phyloP scores from a whole-genome alignment of 139 green algal species.

The Chara braunii region DNA sequence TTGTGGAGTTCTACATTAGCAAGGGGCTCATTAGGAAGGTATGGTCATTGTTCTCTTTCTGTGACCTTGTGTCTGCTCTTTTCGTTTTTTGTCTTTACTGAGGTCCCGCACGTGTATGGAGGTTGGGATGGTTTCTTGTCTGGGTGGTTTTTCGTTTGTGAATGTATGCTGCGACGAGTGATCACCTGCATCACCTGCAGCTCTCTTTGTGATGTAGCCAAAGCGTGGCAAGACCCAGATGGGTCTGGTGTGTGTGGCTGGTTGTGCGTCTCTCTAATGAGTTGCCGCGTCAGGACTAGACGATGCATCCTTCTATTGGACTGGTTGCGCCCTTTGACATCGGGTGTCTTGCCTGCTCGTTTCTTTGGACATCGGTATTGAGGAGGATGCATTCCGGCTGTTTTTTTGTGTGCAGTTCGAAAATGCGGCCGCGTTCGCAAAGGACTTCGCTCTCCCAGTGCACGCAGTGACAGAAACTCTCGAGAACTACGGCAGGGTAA shows the following conservation, averaged over 20 bases:
- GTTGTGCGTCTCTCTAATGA: too few species aligned
- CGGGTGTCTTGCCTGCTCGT: too few species aligned
- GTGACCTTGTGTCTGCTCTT: background rate
- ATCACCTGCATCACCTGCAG: too few species aligned
- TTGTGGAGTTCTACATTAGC: background rate
- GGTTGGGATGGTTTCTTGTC: slow-evolving; percentile 1
- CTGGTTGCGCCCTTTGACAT: too few species aligned
- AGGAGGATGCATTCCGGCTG: background rate
- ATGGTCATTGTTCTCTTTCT: background rate
- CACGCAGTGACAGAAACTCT: background rate
- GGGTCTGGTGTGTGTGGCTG: too few species aligned
- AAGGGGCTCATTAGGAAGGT: slow-evolving; percentile 19
- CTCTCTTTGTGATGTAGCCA: too few species aligned
- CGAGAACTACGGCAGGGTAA: slow-evolving; percentile 6
- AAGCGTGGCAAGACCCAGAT: too few species aligned
- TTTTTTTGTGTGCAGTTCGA: slow-evolving; percentile 8
- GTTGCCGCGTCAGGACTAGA: too few species aligned
- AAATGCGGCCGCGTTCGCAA: background rate
- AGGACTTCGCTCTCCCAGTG: background rate
- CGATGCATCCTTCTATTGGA: too few species aligned
- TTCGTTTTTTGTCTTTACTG: background rate
- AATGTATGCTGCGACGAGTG: background rate
- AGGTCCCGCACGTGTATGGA: background rate
- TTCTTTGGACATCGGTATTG: background rate
- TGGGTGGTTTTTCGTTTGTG: background rate